phyloP scores from a whole-genome alignment of 2,329 filamentous ascomycete genomes.

The Ophiocordyceps robertsii region DNA sequence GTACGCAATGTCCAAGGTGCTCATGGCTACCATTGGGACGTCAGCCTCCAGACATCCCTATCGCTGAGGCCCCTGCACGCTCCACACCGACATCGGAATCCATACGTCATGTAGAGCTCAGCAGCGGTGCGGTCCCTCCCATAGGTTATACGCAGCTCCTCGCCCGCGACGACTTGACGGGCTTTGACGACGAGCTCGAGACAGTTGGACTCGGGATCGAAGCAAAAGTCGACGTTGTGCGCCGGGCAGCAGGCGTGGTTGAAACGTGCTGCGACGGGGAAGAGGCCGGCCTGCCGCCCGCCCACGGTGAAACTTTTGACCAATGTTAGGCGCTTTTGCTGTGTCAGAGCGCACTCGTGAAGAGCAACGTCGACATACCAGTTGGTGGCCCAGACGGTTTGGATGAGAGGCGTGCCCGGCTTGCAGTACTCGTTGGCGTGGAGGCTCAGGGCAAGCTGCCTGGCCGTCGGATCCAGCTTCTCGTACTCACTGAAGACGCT shows the following conservation, averaged over 20 bases:
- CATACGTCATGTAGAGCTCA: conserved; percentile 29
- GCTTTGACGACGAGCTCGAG: conserved; percentile 27
- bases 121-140: conserved; percentile 18
- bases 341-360: too few species aligned
- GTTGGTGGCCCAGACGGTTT: conserved; percentile 31
- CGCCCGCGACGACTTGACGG: conserved; percentile 22
- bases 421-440: conserved; percentile 18
- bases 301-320: conserved; percentile 13
- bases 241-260: conserved; percentile 40
- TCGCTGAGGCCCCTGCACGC: conserved; percentile 21
- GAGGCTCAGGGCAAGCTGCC: conserved; percentile 22
- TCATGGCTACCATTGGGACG: neutral
- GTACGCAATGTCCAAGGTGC: neutral
- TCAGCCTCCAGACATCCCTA: neutral
- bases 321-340: neutral
- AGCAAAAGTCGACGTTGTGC: conserved; percentile 30
- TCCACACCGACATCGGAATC: conserved; percentile 39
- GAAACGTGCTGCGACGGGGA: conserved; percentile 39
- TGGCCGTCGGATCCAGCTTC: conserved; percentile 15
- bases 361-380: conserved; percentile 20
- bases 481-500: conserved; percentile 22
- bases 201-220: conserved; percentile 15
- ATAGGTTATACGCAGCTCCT: conserved; percentile 40
- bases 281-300: conserved; percentile 23
- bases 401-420: conserved; percentile 13